Percentiles rank a stretch among this genome's conserved stretches.
Conservation (phyloP, 305 asterid genomes). For the Fraxinus sp. region DNA sequence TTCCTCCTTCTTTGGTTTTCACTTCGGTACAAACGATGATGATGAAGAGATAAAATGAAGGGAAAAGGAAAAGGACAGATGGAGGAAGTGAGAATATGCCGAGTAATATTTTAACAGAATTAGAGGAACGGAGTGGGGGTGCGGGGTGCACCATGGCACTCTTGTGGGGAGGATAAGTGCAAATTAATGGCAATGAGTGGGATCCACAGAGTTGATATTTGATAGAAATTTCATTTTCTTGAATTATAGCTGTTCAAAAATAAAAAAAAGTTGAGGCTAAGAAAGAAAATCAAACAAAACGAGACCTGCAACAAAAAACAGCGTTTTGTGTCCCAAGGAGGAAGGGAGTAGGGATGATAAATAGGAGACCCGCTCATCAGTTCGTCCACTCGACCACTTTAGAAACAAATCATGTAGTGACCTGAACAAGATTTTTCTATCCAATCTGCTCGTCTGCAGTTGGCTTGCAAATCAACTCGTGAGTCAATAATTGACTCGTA, state of each 20-base stretch:
- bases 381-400: too few relatives aligned
- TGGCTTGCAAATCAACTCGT: too few relatives aligned
- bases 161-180: conserved; percentile 23
- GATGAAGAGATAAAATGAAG: background rate
- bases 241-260: background rate
- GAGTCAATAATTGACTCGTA: too few relatives aligned
- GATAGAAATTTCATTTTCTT: background rate
- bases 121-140: background rate
- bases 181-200: conserved; percentile 1
- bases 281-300: too few relatives aligned
- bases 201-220: background rate
- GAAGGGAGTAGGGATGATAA: too few relatives aligned
- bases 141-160: too few relatives aligned
- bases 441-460: too few relatives aligned
- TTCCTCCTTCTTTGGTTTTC: background rate
- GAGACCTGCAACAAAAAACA: too few relatives aligned
- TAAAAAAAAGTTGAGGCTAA: background rate
- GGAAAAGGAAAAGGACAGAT: background rate
- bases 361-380: too few relatives aligned
- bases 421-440: too few relatives aligned
- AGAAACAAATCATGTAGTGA: too few relatives aligned
- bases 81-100: conserved; percentile 29
- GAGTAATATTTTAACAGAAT: conserved; percentile 24
- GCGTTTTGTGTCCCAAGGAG: too few relatives aligned
- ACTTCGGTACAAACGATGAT: background rate